These are phyloP conservation scores for Taiozyma sp. DNA, from an alignment of 1,139 yeast species.

Conservation along the genomic window DNA sequence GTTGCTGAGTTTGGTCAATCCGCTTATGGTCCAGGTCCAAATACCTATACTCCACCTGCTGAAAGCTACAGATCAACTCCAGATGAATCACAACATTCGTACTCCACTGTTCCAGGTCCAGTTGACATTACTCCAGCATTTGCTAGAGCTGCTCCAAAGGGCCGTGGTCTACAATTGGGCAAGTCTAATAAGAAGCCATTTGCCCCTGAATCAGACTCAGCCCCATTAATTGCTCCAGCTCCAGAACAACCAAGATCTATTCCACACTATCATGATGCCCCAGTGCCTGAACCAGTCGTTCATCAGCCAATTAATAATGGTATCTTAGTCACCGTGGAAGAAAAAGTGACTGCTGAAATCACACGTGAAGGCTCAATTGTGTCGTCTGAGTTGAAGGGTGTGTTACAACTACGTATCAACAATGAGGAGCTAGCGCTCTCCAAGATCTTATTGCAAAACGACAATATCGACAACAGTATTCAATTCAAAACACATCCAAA, in stretches of 20 bases:
- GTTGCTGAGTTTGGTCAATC: conserved; percentile 3
- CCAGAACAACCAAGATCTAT: conserved; percentile 1
- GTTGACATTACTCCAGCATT: conserved; percentile 29
- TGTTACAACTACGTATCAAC: conserved; percentile 81
- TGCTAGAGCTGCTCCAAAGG: conserved; percentile 43
- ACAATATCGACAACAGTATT: conserved; percentile 42
- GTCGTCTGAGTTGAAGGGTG: conserved; percentile 84
- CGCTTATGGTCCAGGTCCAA: conserved; percentile 8
- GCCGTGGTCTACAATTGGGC: conserved; percentile 81
- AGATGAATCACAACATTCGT: conserved; percentile 23
- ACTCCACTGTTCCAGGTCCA: conserved; percentile 24
- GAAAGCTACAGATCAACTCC: conserved; percentile 2
- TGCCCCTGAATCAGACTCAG: conserved; percentile 33
- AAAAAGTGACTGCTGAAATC: conserved; percentile 71
- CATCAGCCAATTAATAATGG: conserved; percentile 55
- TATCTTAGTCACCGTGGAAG: conserved; percentile 72
- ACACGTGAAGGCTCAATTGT: conserved; percentile 80
- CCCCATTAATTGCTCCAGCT: conserved; percentile 37
- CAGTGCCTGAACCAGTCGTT: conserved; percentile 17
- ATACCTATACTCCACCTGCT: conserved; percentile 1
- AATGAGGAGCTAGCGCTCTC: conserved; percentile 64
- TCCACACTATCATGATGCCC: conserved; percentile 20
- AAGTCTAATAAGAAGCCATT: conserved; percentile 41
- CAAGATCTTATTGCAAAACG: conserved; percentile 53
- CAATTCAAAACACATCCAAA: conserved; percentile 96